Percentiles rank a stretch among this genome's conserved stretches.
phyloP scores from a whole-genome alignment of 805 yeast genomes.

The Ogataea pini region DNA sequence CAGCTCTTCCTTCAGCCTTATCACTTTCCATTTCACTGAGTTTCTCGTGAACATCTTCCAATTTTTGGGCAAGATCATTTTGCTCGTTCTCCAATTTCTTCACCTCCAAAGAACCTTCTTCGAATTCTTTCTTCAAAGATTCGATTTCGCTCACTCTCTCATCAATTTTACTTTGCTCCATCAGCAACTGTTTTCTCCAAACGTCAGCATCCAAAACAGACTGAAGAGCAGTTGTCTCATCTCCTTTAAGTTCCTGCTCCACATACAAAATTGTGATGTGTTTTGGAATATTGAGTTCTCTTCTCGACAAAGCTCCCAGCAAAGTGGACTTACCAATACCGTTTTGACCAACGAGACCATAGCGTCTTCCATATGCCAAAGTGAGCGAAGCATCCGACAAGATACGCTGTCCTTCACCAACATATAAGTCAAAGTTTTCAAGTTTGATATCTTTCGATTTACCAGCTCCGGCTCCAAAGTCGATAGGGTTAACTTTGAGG shows the following conservation, averaged over 20 bases:
- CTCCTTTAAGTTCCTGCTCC: conserved; percentile 96
- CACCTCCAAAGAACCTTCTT: conserved; percentile 71
- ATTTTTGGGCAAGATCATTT: conserved; percentile 76
- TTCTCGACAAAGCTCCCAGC: conserved; percentile 84
- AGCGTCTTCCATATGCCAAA: conserved; percentile 87
- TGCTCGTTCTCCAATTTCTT: conserved; percentile 86
- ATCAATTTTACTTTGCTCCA: conserved; percentile 72
- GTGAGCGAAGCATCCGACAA: conserved; percentile 85
- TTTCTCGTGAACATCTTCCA: conserved; percentile 79
- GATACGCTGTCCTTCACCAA: conserved; percentile 94
- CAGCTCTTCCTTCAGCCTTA: conserved; percentile 97
- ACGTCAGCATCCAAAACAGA: conserved; percentile 99
- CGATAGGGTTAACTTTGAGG: conserved; percentile 93
- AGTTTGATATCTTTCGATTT: conserved; percentile 95
- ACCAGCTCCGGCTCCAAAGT: conserved; percentile 86
- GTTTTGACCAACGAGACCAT: conserved; percentile 97
- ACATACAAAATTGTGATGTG: conserved; percentile 96
- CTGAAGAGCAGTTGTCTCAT: conserved; percentile 86
- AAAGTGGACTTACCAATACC: conserved; percentile 99
- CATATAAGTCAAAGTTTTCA: conserved; percentile 90
- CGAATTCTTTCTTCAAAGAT: conserved; percentile 65
- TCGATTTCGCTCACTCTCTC: conserved; percentile 79
- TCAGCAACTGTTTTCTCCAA: conserved; percentile 88
- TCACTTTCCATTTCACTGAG: conserved; percentile 93
- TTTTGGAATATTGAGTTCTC: conserved; percentile 92